Evolutionary conservation across 2,329 filamentous ascomycete species (phyloP).

Genomic region (Pseudocercospora macadamiae): DNA sequence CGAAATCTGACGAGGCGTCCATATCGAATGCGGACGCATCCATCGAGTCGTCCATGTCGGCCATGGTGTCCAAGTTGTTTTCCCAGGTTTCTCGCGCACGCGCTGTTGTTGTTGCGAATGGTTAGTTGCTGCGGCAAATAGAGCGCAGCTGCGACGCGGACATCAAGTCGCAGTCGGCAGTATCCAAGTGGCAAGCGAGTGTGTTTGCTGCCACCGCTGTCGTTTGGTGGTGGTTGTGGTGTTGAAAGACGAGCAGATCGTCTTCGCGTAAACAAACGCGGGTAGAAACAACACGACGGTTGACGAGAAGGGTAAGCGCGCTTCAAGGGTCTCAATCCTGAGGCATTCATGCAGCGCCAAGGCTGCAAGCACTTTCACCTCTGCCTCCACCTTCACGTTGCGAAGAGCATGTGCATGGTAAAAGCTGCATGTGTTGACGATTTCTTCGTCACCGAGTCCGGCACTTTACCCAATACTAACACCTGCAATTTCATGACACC

Average conservation of each 20-base stretch:
- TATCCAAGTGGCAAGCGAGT: neutral
- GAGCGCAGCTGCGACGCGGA: neutral
- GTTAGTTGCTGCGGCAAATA: neutral
- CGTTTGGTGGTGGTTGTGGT: neutral
- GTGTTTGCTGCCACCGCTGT: neutral
- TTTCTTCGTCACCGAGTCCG: no score
- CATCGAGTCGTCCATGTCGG: constrained; percentile 38
- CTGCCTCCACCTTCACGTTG: no score
- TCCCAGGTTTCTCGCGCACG: neutral
- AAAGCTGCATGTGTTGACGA: no score
- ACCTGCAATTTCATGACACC: no score
- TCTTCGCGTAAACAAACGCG: constrained; percentile 3
- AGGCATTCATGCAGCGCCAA: no score
- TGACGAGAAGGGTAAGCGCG: no score
- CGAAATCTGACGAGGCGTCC: constrained; percentile 49
- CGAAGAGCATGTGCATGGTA: no score
- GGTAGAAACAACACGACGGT: no score
- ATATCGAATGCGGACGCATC: constrained; percentile 47
- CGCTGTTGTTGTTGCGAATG: neutral
- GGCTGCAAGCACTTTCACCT: no score
- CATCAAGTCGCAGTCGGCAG: neutral
- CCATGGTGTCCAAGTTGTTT: neutral
- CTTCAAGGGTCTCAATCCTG: no score
- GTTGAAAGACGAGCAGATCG: no score
- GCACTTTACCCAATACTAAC: no score